Conservation (phyloP, 441 rosid species). For the Pelargonium myrrhifolium region DNA sequence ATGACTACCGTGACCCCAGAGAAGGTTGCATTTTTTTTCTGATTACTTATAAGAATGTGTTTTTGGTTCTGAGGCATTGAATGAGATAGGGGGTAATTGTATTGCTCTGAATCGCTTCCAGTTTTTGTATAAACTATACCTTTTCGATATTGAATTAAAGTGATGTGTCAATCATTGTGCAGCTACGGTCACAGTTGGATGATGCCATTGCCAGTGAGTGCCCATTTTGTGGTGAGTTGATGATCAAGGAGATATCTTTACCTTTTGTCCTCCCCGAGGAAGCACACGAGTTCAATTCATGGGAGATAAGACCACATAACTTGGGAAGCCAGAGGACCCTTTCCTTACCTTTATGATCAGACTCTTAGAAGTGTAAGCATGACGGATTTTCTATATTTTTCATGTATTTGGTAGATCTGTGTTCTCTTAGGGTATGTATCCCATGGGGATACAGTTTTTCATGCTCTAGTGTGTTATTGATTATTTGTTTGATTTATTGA, state of each 20-base stretch:
- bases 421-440: neutral
- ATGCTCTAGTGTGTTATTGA: neutral
- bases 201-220: slow-evolving; percentile 94
- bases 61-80: neutral
- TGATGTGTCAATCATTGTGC: slow-evolving; percentile 21
- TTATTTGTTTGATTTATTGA: neutral
- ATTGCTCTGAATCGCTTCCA: neutral
- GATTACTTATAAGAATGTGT: neutral
- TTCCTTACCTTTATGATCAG: slow-evolving; percentile 49
- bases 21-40: slow-evolving; percentile 41
- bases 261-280: slow-evolving; percentile 74
- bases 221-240: slow-evolving; percentile 91
- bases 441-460: neutral
- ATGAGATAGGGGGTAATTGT: neutral
- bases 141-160: neutral
- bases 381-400: neutral
- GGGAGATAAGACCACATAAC: slow-evolving; percentile 75
- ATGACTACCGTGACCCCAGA: slow-evolving; percentile 56
- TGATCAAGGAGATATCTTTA: slow-evolving; percentile 68
- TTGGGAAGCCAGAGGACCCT: slow-evolving; percentile 57
- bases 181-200: slow-evolving; percentile 88
- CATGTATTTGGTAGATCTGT: neutral
- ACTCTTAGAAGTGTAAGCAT: neutral
- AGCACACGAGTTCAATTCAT: slow-evolving; percentile 56
- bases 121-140: neutral